Conservation (phyloP, 352 stramenopile species). For the Phytophthora sp. region DNA sequence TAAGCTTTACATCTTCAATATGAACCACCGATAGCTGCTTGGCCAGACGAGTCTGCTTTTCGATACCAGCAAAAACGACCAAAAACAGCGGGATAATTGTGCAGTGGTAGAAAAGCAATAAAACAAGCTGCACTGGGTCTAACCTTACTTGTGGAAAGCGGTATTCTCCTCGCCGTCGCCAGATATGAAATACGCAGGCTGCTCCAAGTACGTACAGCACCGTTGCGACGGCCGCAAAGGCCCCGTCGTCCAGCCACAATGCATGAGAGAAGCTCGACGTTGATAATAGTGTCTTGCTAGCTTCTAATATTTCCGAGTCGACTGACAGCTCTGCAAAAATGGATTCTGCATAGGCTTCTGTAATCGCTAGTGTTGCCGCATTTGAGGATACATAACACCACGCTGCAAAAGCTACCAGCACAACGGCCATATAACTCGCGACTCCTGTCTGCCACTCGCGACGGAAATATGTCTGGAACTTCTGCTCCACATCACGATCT, state of each 20-base stretch:
- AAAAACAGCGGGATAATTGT: constrained; percentile 43
- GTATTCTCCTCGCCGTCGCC: constrained; percentile 33
- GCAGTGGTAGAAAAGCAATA: constrained; percentile 56
- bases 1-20: constrained; percentile 17
- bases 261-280: constrained; percentile 8
- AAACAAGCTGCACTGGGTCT: constrained; percentile 49
- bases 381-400: constrained; percentile 33
- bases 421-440: constrained; percentile 39
- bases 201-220: constrained; percentile 39
- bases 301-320: not conserved
- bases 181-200: constrained; percentile 32
- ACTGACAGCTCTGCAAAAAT: constrained; percentile 11
- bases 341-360: constrained; percentile 12
- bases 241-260: constrained; percentile 27
- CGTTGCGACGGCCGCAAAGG: constrained; percentile 27
- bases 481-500: constrained; percentile 58
- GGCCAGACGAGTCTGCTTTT: constrained; percentile 31
- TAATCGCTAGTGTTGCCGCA: constrained; percentile 23
- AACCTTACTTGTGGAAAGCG: constrained; percentile 37
- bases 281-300: not conserved
- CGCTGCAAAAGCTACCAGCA: constrained; percentile 29
- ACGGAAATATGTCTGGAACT: constrained; percentile 67
- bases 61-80: constrained; percentile 39
- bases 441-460: constrained; percentile 45
- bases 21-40: constrained; percentile 18